Percentiles rank a stretch among this genome's conserved stretches.
Evolutionary conservation across 1,139 yeast species (phyloP).

Genomic region (Geotrichum cucujoidarum): DNA sequence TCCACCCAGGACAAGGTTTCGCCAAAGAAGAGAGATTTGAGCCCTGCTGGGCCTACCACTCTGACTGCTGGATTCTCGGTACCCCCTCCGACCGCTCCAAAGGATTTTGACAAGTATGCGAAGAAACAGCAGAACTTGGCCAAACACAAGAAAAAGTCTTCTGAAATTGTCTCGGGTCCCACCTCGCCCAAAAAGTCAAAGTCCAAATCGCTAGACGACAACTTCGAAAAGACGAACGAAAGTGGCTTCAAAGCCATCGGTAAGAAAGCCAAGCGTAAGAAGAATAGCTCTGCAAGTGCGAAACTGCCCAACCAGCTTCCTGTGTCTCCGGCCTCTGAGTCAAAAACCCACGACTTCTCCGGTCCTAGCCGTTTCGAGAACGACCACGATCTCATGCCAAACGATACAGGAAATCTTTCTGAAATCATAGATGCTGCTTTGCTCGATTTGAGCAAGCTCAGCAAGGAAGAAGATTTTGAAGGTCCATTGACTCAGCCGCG

Average conservation of each 20-base stretch:
- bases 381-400: neutral
- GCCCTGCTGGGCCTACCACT: neutral
- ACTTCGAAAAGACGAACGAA: neutral
- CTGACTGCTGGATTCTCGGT: neutral
- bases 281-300: neutral
- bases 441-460: conserved; percentile 8
- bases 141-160: conserved; percentile 7
- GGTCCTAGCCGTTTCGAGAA: neutral
- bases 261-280: conserved; percentile 12
- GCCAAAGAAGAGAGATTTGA: neutral
- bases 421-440: conserved; percentile 17
- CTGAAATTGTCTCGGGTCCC: neutral
- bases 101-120: neutral
- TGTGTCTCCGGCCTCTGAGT: neutral
- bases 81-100: conserved; percentile 3
- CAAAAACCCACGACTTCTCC: neutral
- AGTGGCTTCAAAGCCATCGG: conserved; percentile 11
- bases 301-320: neutral
- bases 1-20: neutral
- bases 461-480: too few species aligned
- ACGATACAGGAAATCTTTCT: conserved; percentile 8
- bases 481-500: too few species aligned
- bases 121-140: conserved; percentile 4
- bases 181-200: neutral
- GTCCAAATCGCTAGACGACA: neutral